phyloP scores from a whole-genome alignment of 1,139 yeast genomes.

The Magnusiomyces fungicola region DNA sequence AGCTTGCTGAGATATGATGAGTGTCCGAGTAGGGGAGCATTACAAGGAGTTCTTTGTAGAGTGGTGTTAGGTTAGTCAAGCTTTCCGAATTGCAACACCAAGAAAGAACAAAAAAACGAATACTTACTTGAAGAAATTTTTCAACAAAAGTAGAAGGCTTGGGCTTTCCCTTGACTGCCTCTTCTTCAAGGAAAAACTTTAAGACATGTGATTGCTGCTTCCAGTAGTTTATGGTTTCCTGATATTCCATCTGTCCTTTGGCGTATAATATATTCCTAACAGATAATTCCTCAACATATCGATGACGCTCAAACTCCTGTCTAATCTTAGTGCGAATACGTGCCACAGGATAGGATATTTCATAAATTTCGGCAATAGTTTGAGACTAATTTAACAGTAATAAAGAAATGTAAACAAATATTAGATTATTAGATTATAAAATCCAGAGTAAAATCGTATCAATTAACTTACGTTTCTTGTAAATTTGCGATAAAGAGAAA shows the following conservation, averaged over 20 bases:
- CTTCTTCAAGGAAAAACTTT: constrained; percentile 70
- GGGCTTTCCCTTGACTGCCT: constrained; percentile 30
- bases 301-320: constrained; percentile 83
- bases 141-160: constrained; percentile 43
- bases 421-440: not conserved
- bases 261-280: constrained; percentile 62
- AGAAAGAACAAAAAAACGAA: constrained; percentile 11
- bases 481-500: constrained; percentile 66
- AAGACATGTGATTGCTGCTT: constrained; percentile 81
- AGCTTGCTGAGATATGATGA: too few relatives aligned
- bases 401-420: too few relatives aligned
- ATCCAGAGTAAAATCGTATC: not conserved
- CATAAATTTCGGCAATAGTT: constrained; percentile 52
- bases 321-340: constrained; percentile 75
- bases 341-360: constrained; percentile 77
- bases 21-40: too few relatives aligned
- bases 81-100: too few relatives aligned
- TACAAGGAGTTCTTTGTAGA: too few relatives aligned
- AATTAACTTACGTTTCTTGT: constrained; percentile 41
- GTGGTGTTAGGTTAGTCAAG: too few relatives aligned
- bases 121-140: constrained; percentile 47
- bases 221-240: constrained; percentile 85
- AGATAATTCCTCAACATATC: constrained; percentile 60
- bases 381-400: constrained; percentile 31
- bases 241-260: constrained; percentile 89